phyloP scores from a whole-genome alignment of 2,329 filamentous ascomycete genomes.

The Drechmeria coniospora region DNA sequence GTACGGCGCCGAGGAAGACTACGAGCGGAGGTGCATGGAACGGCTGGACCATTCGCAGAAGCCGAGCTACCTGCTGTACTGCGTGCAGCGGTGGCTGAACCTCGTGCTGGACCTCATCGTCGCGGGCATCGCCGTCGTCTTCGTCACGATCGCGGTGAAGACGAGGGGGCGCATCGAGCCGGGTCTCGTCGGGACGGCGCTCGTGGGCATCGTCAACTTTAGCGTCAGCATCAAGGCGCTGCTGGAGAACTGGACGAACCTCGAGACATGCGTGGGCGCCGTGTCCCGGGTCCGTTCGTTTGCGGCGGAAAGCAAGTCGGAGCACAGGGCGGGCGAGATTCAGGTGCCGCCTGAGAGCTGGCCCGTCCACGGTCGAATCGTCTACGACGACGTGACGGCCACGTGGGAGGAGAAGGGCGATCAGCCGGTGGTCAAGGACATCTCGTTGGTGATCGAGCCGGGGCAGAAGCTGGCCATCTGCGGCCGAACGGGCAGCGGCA shows the following conservation, averaged over 20 bases:
- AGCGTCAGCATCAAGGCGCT: slow-evolving; percentile 19
- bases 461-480: slow-evolving; percentile 13
- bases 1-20: slow-evolving; percentile 29
- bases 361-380: slow-evolving; percentile 15
- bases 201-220: slow-evolving; percentile 16
- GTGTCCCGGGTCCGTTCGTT: slow-evolving; percentile 20
- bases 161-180: slow-evolving; percentile 12
- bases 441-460: slow-evolving; percentile 9
- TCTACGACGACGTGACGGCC: slow-evolving; percentile 12
- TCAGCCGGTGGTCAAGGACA: slow-evolving; percentile 8
- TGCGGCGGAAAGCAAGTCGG: slow-evolving; percentile 11
- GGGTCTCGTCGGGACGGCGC: slow-evolving; percentile 17
- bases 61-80: slow-evolving; percentile 40
- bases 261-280: slow-evolving; percentile 22
- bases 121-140: slow-evolving; percentile 27
- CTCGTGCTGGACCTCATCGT: slow-evolving; percentile 35
- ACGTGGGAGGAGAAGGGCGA: slow-evolving; percentile 9
- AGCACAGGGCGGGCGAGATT: slow-evolving; percentile 10
- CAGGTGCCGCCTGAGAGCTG: slow-evolving; percentile 10
- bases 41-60: slow-evolving; percentile 38
- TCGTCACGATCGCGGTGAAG: slow-evolving; percentile 30
- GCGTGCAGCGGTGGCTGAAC: slow-evolving; percentile 41
- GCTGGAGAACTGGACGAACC: slow-evolving; percentile 19
- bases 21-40: slow-evolving; percentile 25
- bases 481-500: slow-evolving; percentile 16